Evolutionary conservation across 192 early-diverging fungal species (phyloP).

Genomic region (Coemansia sp.): DNA sequence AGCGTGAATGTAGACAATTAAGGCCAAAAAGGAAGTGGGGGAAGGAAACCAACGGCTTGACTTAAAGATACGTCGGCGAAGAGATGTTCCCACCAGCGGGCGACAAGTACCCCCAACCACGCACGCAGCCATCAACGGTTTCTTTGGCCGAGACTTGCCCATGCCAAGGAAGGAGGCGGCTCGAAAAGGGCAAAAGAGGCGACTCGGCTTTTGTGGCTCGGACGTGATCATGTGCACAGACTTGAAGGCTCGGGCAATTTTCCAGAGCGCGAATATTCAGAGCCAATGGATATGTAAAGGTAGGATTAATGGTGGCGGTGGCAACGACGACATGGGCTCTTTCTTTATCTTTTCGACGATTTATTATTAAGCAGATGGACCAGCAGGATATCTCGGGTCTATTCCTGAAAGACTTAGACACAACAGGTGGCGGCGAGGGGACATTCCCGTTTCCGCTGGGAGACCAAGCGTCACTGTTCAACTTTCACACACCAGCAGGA

Average conservation of each 20-base stretch:
- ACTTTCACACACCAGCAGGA: constrained; percentile 51
- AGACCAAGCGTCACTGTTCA: constrained; percentile 55
- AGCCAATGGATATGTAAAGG: constrained; percentile 27
- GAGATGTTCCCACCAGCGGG: not conserved
- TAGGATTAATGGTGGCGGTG: not conserved
- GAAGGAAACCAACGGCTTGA: not conserved
- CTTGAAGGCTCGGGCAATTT: not conserved
- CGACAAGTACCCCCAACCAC: not conserved
- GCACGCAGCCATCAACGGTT: not conserved
- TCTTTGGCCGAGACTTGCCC: not conserved
- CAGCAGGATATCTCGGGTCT: constrained; percentile 2
- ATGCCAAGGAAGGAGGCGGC: not conserved
- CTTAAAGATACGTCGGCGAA: not conserved
- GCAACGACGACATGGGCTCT: not conserved
- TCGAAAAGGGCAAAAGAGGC: not conserved
- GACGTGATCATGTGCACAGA: constrained; percentile 1
- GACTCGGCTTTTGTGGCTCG: not conserved
- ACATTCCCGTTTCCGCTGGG: constrained; percentile 52
- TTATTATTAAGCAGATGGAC: not conserved
- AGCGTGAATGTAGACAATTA: not conserved
- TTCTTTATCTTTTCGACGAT: not conserved
- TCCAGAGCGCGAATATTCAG: constrained; percentile 42
- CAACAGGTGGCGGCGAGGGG: constrained; percentile 6
- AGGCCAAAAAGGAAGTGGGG: too few relatives aligned
- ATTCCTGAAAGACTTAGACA: constrained; percentile 17